These are phyloP conservation scores for Colletotrichum melonis DNA, from an alignment of 2,329 filamentous ascomycete species.

Conservation along the genomic window DNA sequence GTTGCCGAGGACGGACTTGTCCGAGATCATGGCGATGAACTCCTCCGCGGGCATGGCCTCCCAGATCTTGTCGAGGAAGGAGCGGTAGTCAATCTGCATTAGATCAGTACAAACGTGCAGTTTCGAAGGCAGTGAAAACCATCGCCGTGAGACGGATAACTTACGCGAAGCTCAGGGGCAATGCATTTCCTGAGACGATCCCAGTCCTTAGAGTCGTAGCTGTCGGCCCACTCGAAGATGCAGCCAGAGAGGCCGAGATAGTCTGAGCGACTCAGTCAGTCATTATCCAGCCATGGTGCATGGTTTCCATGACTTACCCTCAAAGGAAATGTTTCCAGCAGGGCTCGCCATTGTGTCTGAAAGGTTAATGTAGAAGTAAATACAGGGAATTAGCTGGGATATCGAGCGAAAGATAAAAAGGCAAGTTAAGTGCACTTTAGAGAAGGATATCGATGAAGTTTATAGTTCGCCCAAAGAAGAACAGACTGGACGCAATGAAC, in stretches of 20 bases:
- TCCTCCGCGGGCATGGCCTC: slow-evolving; percentile 70
- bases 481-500: background rate
- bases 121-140: slow-evolving; percentile 37
- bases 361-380: background rate
- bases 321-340: slow-evolving; percentile 34
- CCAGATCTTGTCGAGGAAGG: slow-evolving; percentile 70
- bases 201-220: slow-evolving; percentile 76
- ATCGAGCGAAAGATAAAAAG: background rate
- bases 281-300: slow-evolving; percentile 40
- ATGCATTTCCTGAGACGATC: slow-evolving; percentile 65
- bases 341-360: slow-evolving; percentile 24
- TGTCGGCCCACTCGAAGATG: slow-evolving; percentile 72
- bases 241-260: slow-evolving; percentile 60
- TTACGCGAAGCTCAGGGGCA: slow-evolving; percentile 54
- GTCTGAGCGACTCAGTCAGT: slow-evolving; percentile 57
- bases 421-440: background rate
- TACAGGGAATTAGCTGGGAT: background rate
- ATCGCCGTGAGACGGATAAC: slow-evolving; percentile 65
- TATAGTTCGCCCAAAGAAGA: background rate
- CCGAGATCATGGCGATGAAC: slow-evolving; percentile 70
- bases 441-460: background rate
- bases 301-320: slow-evolving; percentile 61
- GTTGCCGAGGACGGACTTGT: slow-evolving; percentile 68
- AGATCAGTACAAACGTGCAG: background rate
- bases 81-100: slow-evolving; percentile 75